A percentile compares a stretch with the other conserved stretches of the same genome.
These are phyloP conservation scores for Holtermanniella nyarrowii DNA, from an alignment of 768 basidiomycete species.

Conservation along the genomic window DNA sequence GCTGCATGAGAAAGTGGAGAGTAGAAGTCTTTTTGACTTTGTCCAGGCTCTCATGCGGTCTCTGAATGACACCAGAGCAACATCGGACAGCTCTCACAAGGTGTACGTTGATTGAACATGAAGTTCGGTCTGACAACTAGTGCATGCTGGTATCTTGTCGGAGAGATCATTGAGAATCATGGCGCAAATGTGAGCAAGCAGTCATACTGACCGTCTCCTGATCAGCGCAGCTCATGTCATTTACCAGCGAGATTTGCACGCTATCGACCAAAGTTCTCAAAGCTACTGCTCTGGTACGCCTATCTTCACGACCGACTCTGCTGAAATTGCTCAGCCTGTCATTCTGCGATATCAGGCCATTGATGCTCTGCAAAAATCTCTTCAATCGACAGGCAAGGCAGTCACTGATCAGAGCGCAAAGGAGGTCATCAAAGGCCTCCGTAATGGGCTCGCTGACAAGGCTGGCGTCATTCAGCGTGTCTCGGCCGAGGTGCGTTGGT, in stretches of 20 bases:
- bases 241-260: slow-evolving; percentile 71
- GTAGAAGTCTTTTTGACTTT: slow-evolving; percentile 75
- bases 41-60: slow-evolving; percentile 66
- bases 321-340: slow-evolving; percentile 51
- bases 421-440: slow-evolving; percentile 78
- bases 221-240: slow-evolving; percentile 72
- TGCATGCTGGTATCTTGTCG: slow-evolving; percentile 74
- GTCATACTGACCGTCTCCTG: neutral
- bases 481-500: slow-evolving; percentile 55
- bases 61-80: slow-evolving; percentile 58
- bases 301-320: neutral
- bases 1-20: slow-evolving; percentile 70
- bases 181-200: slow-evolving; percentile 61
- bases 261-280: slow-evolving; percentile 58
- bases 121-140: slow-evolving; percentile 41
- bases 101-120: slow-evolving; percentile 48
- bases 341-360: slow-evolving; percentile 75
- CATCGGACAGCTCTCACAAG: slow-evolving; percentile 40
- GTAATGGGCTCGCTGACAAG: slow-evolving; percentile 65
- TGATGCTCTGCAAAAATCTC: slow-evolving; percentile 62
- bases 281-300: slow-evolving; percentile 58
- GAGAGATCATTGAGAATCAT: slow-evolving; percentile 74
- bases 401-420: slow-evolving; percentile 65
- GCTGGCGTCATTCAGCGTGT: slow-evolving; percentile 74
- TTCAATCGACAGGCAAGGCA: slow-evolving; percentile 71